Base-by-base conservation (phyloP, 1,139 yeast species). In the Suhomyces taliae region DNA sequence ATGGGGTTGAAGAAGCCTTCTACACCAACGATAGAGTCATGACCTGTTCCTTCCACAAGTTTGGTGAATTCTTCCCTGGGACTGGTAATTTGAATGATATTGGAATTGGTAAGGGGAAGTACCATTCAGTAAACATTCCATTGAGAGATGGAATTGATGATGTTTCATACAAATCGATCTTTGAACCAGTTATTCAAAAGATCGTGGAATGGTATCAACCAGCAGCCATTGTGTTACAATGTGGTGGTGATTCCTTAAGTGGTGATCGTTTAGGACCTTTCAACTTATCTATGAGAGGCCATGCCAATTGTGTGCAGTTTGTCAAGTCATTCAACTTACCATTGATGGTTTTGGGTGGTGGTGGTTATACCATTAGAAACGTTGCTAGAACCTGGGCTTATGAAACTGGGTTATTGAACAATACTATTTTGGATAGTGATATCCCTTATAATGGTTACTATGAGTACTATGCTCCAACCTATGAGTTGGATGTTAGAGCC, bases 1-100 rank as follows among this genome's bases (percentile, higher is more conserved):
- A 93, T 67, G 99, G 98, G 51, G 99, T 93, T 31, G 97, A 93
- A 67, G 98, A 93, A 66, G 98, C 98, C 0, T 93, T 93, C 61
- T 93, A 91, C 67, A 84, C 97, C 11, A 90, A 96, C 9, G 98
- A 93, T 66, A 74, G 98, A 53, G 99, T 93, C 43, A 90, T 93
- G 97, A 91, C 98, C 0, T 90, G 95, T 61, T 89, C 97, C 7
- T 93, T 93, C 76, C 99, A 93, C 71, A 91, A 93, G 65, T 93
- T 90, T 64, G 97, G 97, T 35, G 97, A 90, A 66, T 90, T 89
- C 65, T 90, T 90, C 80, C 97, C 97, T 1, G 97, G 97, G 41
- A 90, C 97, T 2, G 97, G 97, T 44, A 91, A 89, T 64, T 77
- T 89, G 53, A 82, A 93, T 59, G 97, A 90, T 62, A 81, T 81